Conservation (phyloP, 352 stramenopile species). For the Globisporangium camurandrum region DNA sequence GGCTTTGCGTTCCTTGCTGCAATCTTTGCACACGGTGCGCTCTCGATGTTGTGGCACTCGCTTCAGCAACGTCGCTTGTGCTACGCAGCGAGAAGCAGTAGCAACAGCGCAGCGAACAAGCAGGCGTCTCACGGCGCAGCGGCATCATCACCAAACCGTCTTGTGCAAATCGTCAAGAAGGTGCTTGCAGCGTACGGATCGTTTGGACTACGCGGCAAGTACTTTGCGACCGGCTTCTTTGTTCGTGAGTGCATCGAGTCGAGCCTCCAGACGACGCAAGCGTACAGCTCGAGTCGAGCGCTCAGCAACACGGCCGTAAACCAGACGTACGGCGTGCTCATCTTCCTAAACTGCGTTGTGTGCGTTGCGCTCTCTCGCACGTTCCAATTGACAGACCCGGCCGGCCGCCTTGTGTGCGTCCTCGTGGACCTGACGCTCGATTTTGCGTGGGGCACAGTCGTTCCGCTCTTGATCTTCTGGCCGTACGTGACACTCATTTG, state of each 20-base stretch:
- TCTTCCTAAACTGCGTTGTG: conserved; percentile 12
- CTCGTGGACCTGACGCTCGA: conserved; percentile 16
- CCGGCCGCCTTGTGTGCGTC: conserved; percentile 10
- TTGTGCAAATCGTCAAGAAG: background rate
- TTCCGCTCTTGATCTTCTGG: conserved; percentile 15
- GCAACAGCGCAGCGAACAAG: no score
- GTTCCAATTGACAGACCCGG: conserved; percentile 1
- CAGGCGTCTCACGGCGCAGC: no score
- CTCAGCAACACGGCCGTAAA: conserved; percentile 8
- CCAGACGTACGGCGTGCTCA: conserved; percentile 4
- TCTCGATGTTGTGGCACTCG: conserved; percentile 10
- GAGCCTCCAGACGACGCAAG: conserved; percentile 19
- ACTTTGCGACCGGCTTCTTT: conserved; percentile 12
- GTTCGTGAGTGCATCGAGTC: conserved; percentile 16
- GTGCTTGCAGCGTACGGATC: background rate
- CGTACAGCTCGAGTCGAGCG: conserved; percentile 13
- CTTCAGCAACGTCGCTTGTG: background rate
- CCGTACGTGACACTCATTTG: conserved; percentile 9
- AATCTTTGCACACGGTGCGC: conserved; percentile 3
- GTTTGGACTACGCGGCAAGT: conserved; percentile 8
- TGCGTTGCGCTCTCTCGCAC: conserved; percentile 19
- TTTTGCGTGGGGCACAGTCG: conserved; percentile 16
- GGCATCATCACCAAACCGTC: no score
- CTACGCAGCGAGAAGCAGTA: background rate
- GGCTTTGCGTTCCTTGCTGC: background rate